phyloP scores from a whole-genome alignment of 805 yeast species.

The Candida silvicultrix region DNA sequence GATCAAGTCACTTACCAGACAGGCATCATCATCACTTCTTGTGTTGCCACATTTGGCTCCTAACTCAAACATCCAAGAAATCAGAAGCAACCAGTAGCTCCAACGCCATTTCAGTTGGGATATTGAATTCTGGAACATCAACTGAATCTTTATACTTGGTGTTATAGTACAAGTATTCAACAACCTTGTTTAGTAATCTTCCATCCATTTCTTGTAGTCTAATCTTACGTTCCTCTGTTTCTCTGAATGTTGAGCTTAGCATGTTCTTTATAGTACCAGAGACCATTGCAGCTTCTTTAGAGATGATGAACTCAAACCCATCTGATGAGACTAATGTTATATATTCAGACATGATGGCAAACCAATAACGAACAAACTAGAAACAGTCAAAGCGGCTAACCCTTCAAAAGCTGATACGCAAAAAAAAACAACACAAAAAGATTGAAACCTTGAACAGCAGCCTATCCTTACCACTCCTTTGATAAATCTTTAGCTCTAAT shows the following conservation, averaged over 20 bases:
- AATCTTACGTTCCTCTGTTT: slow-evolving; percentile 50
- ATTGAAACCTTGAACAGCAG: too few relatives aligned
- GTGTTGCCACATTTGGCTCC: too few relatives aligned
- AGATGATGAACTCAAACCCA: slow-evolving; percentile 52
- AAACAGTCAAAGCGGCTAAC: too few relatives aligned
- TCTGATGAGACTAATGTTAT: slow-evolving; percentile 74
- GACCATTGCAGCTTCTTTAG: slow-evolving; percentile 71
- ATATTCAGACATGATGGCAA: slow-evolving; percentile 22
- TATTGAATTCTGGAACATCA: slow-evolving; percentile 77
- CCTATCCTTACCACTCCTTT: too few relatives aligned
- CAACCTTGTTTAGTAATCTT: slow-evolving; percentile 66
- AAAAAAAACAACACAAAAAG: too few relatives aligned
- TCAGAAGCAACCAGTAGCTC: slow-evolving; percentile 93
- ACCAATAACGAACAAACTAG: too few relatives aligned
- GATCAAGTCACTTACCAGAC: too few relatives aligned
- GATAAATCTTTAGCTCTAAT: too few relatives aligned
- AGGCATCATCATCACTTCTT: too few relatives aligned
- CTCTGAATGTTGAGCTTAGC: slow-evolving; percentile 53
- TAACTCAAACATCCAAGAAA: slow-evolving; percentile 58
- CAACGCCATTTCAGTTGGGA: slow-evolving; percentile 91
- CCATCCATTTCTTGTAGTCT: slow-evolving; percentile 61
- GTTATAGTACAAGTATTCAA: slow-evolving; percentile 79
- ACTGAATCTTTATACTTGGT: slow-evolving; percentile 55
- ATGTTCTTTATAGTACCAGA: slow-evolving; percentile 58
- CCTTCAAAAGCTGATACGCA: too few relatives aligned